Conservation (phyloP, 176 grass and related monocot genomes). For the Avena sativa region DNA sequence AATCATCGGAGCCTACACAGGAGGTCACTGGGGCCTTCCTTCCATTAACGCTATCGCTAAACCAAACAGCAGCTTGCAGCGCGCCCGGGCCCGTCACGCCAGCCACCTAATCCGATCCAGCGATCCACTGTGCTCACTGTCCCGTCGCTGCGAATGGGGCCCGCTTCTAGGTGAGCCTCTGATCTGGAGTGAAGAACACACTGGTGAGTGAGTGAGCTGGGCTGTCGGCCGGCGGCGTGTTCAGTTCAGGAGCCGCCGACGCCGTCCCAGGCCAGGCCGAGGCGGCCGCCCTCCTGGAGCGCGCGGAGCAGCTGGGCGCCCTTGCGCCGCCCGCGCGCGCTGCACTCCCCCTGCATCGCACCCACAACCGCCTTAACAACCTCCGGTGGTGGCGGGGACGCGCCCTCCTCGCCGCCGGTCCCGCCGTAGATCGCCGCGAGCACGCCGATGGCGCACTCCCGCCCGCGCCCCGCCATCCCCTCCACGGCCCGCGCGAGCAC, state of each 20-base stretch:
- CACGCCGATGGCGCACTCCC: conserved; percentile 92
- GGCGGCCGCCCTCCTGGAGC: conserved; percentile 73
- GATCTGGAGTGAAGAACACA: not conserved
- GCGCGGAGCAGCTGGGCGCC: conserved; percentile 81
- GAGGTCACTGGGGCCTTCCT: not conserved
- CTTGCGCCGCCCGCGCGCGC: conserved; percentile 77
- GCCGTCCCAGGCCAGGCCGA: conserved; percentile 85
- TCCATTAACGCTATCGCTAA: conserved; percentile 10
- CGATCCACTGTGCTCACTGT: not conserved
- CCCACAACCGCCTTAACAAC: conserved; percentile 79
- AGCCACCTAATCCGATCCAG: conserved; percentile 1
- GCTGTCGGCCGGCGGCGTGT: not conserved
- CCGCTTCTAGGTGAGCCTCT: not conserved
- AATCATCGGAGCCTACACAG: conserved; percentile 23
- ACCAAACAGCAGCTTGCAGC: not conserved
- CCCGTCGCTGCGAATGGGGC: not conserved
- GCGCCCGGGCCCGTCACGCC: not conserved
- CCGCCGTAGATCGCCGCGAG: conserved; percentile 70
- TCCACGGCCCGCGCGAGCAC: conserved; percentile 69
- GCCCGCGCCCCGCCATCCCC: conserved; percentile 60
- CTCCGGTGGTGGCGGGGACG: conserved; percentile 59
- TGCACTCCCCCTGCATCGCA: conserved; percentile 93
- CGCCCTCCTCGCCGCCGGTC: not conserved
- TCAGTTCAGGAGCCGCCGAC: conserved; percentile 54
- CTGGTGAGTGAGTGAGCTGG: not conserved